A percentile compares a stretch with the other conserved stretches of the same genome.
Conservation (phyloP, 305 asterid genomes). For the Ajuga reptans region DNA sequence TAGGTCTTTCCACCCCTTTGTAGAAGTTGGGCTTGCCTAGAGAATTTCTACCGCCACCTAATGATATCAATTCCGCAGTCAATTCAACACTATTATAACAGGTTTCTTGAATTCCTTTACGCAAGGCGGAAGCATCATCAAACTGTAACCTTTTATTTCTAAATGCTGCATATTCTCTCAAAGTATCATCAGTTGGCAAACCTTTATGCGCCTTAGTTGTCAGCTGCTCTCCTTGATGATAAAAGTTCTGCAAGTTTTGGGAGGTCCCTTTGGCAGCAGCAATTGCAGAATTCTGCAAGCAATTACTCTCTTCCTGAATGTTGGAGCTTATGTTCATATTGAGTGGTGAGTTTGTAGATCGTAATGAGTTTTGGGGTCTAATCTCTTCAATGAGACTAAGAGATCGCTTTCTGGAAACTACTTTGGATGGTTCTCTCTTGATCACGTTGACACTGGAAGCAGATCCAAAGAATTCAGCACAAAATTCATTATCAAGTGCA, state of each 20-base stretch:
- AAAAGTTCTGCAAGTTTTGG: constrained; percentile 21
- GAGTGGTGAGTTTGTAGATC: constrained; percentile 22
- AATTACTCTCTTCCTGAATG: constrained; percentile 30
- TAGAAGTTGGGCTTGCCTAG: constrained; percentile 20
- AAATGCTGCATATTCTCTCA: constrained; percentile 24
- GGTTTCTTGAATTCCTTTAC: constrained; percentile 22
- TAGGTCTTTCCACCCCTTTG: constrained; percentile 37
- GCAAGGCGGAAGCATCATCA: constrained; percentile 24
- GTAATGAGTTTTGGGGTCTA: constrained; percentile 32
- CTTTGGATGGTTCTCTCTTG: constrained; percentile 28
- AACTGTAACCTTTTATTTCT: constrained; percentile 34
- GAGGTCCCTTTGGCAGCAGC: constrained; percentile 26
- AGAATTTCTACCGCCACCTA: constrained; percentile 25
- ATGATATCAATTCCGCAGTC: constrained; percentile 24
- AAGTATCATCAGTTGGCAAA: constrained; percentile 22
- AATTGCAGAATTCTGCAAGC: constrained; percentile 22
- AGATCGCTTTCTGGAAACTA: constrained; percentile 27
- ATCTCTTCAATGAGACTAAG: constrained; percentile 43
- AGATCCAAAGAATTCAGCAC: constrained; percentile 32
- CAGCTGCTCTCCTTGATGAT: constrained; percentile 27
- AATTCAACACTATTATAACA: constrained; percentile 25
- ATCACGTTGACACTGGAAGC: constrained; percentile 29
- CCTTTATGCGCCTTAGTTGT: constrained; percentile 24
- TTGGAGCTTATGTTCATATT: constrained; percentile 29
- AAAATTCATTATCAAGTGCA: constrained; percentile 34